Evolutionary conservation across 345 rosid genomes (phyloP), one percentile per base, ranked within the genome.

Genomic region (Rhizophora mangle): DNA sequence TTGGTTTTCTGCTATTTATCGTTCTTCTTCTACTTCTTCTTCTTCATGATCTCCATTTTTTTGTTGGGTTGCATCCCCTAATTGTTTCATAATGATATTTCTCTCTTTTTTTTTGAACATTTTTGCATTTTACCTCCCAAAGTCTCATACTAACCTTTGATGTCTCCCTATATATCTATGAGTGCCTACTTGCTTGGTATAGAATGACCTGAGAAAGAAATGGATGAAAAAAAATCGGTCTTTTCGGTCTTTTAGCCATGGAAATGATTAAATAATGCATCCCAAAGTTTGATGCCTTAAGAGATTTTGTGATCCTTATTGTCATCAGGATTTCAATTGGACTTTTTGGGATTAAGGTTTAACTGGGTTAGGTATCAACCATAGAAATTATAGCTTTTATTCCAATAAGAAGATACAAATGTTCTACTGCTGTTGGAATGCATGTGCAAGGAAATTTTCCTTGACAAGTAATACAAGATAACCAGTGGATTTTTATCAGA

Each of bases 401-500:
- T 43, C 18, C 49, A 43, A 43, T 43, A 43, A 43, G 47, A 43
- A 43, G 47, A 11, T 43, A 11, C 18, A 43, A 43, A 43, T 10
- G 16, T 43, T 43, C 47, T 11, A 3, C 18, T 43, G 49, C 34
- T 11, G 54, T 22, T 18, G 6, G 21, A 22, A 7, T 47, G 18
- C 36, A 34, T 53, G 31, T 27, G 20, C n/a, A 56, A 21, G 6
- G 7, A 26, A 9, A 26, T 66, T 78, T 85, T 85, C 90, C 71
- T 87, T 88, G 78, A 95, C 86, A 75, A 77, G 71, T 68, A 76
- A 64, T 71, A 92, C 97, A 87, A 88, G 75, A 81, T 88, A 82
- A 90, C 98, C 13, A 87, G 96, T 66, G 98, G 99, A 18, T 90
- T 90, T 74, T 82, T 95, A 77, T 82, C 96, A 2, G 98, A 92